Evolutionary conservation across 441 rosid species (phyloP).

Genomic region (Aquilaria agallochum): DNA sequence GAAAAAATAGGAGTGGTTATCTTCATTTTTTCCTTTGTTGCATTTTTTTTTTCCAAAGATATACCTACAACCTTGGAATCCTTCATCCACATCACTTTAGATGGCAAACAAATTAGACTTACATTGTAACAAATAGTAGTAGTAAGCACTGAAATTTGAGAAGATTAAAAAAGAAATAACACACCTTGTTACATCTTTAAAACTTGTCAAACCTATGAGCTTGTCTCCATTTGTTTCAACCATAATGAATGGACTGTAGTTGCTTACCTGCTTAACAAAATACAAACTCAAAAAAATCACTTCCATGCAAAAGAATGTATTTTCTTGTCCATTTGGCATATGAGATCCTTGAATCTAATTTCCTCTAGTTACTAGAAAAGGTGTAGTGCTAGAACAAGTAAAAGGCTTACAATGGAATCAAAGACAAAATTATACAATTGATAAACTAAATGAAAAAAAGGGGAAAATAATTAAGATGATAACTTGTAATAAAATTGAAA

Average conservation of each 20-base stretch:
- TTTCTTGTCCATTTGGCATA: too few species aligned
- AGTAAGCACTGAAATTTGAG: background rate
- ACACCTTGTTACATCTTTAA: slow-evolving; percentile 78
- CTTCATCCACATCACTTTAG: slow-evolving; percentile 1
- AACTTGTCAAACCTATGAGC: slow-evolving; percentile 68
- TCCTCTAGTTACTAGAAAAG: too few species aligned
- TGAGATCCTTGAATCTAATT: background rate
- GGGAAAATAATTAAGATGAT: too few species aligned
- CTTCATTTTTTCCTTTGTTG: slow-evolving; percentile 61
- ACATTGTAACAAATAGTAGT: background rate
- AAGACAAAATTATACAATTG: background rate
- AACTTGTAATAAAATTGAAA: background rate
- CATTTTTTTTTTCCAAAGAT: slow-evolving; percentile 74
- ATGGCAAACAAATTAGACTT: background rate
- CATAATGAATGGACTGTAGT: slow-evolving; percentile 54
- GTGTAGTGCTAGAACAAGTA: background rate
- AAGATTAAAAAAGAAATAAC: slow-evolving; percentile 13
- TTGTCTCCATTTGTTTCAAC: slow-evolving; percentile 80
- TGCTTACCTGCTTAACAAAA: slow-evolving; percentile 52
- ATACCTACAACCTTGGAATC: slow-evolving; percentile 37
- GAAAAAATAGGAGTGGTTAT: slow-evolving; percentile 91
- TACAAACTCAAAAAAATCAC: background rate
- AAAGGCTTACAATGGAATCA: background rate
- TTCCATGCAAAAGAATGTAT: too few species aligned
- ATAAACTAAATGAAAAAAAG: too few species aligned